Evolutionary conservation across 2,329 filamentous ascomycete genomes (phyloP), one percentile per base, ranked within the genome.

Genomic region (Xylaria sp.): DNA sequence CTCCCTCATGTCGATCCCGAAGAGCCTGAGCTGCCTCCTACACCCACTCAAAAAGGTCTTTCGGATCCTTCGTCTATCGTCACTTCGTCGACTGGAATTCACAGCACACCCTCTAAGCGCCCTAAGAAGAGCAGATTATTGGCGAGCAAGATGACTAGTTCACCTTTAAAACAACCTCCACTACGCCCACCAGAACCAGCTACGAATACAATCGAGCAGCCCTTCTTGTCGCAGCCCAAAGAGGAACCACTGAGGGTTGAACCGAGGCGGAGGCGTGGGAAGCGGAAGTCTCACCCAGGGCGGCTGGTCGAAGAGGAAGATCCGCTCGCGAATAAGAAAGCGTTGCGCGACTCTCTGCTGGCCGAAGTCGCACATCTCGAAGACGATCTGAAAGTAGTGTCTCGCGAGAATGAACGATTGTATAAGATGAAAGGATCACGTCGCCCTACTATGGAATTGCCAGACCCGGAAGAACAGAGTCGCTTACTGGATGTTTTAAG

Each of bases 21-120:
- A 18, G 89, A 92, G 73, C 90, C 90, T 1, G 89, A 91, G 57
- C 82, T 92, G 5, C 91, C 90, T 2, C 88, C 88, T 0, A 87
- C 87, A 0, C 85, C 86, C 0, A 82, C 83, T 36, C 82, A 85
- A 57, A 81, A 80, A 46, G 83, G 83, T 3, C 78, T 85, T 13
- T 79, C 81, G 1, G 88, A 90, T 67, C 83, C 85, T 12, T 68
- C 75, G 0, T 81, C 86, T 1, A 82, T 88, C 33, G 86, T 84
- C 52, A 86, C 86, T 2, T 87, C 87, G 8, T 86, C 88, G 0
- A 77, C 81, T 23, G 89, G 89, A 0, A 90, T 91, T 33, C 88
- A 90, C 68, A 85, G 85, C 60, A 89, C 86, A 15, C 87, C 88
- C 0, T 87, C 86, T 25, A 86, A 83, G 67, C 80, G 81, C 39